Conservation (phyloP, 2,329 filamentous ascomycete species). For the Ilyonectria mors-panacis region DNA sequence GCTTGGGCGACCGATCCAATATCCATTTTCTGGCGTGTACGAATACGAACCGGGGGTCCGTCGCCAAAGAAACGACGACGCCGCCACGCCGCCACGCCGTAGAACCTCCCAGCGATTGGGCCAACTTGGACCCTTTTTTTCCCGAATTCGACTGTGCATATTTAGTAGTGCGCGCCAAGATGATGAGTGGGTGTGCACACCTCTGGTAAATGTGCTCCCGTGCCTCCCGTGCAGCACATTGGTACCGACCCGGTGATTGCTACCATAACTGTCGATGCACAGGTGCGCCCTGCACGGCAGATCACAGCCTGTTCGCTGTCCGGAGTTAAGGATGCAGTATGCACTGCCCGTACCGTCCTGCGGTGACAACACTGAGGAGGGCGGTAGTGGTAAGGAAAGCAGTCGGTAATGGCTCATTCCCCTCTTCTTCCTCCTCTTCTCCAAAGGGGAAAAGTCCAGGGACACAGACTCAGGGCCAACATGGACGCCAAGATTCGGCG, state of each 20-base stretch:
- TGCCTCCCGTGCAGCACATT: conserved; percentile 1
- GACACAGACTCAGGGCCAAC: conserved; percentile 15
- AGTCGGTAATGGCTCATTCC: neutral
- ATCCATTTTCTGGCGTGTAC: conserved; percentile 30
- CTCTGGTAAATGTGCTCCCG: neutral
- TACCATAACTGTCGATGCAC: neutral
- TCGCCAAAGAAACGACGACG: conserved; percentile 4
- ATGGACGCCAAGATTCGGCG: conserved; percentile 18
- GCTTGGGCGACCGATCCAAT: neutral
- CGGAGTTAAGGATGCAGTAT: conserved; percentile 8
- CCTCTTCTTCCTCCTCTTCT: neutral
- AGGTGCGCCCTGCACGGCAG: conserved; percentile 17
- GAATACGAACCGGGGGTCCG: conserved; percentile 42
- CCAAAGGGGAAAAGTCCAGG: neutral
- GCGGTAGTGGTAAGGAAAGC: neutral
- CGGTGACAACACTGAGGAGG: too few species aligned
- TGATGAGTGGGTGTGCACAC: neutral
- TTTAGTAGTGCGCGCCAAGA: conserved; percentile 7
- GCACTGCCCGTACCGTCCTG: neutral
- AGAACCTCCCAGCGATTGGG: conserved; percentile 19
- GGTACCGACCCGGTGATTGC: neutral
- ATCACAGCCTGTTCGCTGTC: conserved; percentile 8
- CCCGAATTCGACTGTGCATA: conserved; percentile 32
- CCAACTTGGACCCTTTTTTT: conserved; percentile 9
- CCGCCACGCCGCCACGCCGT: conserved; percentile 5